These are phyloP conservation scores for Coprinopsis marcescibilis DNA, from an alignment of 768 basidiomycete species.

Conservation along the genomic window DNA sequence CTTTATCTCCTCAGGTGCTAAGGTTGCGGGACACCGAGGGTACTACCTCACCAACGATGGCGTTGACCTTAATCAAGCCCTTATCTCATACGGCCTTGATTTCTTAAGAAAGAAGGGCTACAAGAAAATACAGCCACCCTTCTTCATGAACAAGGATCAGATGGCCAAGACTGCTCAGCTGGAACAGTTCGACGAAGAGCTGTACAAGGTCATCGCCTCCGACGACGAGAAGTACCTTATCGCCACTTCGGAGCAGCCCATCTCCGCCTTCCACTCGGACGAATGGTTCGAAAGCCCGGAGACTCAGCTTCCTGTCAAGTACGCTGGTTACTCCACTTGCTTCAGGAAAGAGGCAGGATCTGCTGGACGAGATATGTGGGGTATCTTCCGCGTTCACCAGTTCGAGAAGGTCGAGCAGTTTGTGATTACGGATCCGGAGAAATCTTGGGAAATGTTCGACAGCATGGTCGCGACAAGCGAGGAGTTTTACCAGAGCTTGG, in stretches of 20 bases:
- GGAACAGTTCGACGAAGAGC: slow-evolving; percentile 96
- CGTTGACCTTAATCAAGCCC: slow-evolving; percentile 93
- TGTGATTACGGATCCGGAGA: slow-evolving; percentile 88
- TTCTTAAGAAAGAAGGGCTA: slow-evolving; percentile 79
- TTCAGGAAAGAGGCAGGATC: slow-evolving; percentile 99
- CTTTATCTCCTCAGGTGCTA: slow-evolving; percentile 61
- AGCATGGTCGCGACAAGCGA: slow-evolving; percentile 86
- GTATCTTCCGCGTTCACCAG: slow-evolving; percentile 99
- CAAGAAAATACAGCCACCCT: slow-evolving; percentile 95
- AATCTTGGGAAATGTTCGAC: slow-evolving; percentile 93
- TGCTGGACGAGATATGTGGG: slow-evolving; percentile 98
- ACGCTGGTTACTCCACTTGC: slow-evolving; percentile 88
- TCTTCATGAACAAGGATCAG: slow-evolving; percentile 96
- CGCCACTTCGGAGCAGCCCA: slow-evolving; percentile 97
- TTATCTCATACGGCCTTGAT: slow-evolving; percentile 92
- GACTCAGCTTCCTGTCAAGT: slow-evolving; percentile 86
- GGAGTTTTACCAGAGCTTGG: slow-evolving; percentile 94
- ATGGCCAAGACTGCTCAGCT: slow-evolving; percentile 99
- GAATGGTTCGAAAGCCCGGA: slow-evolving; percentile 97
- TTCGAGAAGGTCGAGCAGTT: slow-evolving; percentile 99
- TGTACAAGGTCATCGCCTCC: slow-evolving; percentile 91
- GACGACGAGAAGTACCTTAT: slow-evolving; percentile 99
- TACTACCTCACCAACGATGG: slow-evolving; percentile 96
- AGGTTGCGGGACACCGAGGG: slow-evolving; percentile 92
- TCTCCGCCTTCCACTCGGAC: slow-evolving; percentile 91